These are phyloP conservation scores for Sistotremastrum niveocremeum DNA, from an alignment of 768 basidiomycete species.

Conservation along the genomic window DNA sequence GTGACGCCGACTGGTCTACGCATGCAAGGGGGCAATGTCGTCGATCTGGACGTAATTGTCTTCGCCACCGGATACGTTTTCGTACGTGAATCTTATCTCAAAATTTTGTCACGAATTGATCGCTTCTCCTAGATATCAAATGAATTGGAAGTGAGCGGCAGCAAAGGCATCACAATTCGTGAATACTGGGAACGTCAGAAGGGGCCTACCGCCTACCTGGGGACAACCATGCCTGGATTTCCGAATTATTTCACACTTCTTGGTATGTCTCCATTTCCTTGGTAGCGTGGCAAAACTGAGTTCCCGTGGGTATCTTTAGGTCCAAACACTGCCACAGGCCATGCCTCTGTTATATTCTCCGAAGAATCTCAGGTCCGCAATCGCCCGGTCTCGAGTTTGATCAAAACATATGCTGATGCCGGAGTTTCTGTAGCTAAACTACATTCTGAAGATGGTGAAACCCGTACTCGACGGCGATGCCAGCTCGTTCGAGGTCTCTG, in stretches of 20 bases:
- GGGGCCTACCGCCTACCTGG: slow-evolving; percentile 39
- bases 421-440: slow-evolving; percentile 27
- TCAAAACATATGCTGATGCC: neutral
- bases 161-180: slow-evolving; percentile 24
- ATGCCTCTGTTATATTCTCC: slow-evolving; percentile 42
- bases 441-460: slow-evolving; percentile 35
- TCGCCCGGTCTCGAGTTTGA: slow-evolving; percentile 4
- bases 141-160: slow-evolving; percentile 23
- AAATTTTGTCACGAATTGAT: slow-evolving; percentile 20
- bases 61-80: slow-evolving; percentile 41
- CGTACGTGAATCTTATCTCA: slow-evolving; percentile 23
- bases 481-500: slow-evolving; percentile 35
- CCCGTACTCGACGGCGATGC: slow-evolving; percentile 36
- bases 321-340: slow-evolving; percentile 45
- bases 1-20: neutral
- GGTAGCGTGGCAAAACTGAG: neutral
- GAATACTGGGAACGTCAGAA: slow-evolving; percentile 36
- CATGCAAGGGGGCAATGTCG: slow-evolving; percentile 26
- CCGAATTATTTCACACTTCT: slow-evolving; percentile 38
- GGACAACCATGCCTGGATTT: slow-evolving; percentile 40
- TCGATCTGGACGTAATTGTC: slow-evolving; percentile 43
- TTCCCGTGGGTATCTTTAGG: slow-evolving; percentile 19
- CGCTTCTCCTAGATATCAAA: slow-evolving; percentile 5
- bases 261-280: slow-evolving; percentile 20
- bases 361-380: slow-evolving; percentile 38